Base-by-base conservation (phyloP, 345 rosid genomes). In the Murraya koenigii region DNA sequence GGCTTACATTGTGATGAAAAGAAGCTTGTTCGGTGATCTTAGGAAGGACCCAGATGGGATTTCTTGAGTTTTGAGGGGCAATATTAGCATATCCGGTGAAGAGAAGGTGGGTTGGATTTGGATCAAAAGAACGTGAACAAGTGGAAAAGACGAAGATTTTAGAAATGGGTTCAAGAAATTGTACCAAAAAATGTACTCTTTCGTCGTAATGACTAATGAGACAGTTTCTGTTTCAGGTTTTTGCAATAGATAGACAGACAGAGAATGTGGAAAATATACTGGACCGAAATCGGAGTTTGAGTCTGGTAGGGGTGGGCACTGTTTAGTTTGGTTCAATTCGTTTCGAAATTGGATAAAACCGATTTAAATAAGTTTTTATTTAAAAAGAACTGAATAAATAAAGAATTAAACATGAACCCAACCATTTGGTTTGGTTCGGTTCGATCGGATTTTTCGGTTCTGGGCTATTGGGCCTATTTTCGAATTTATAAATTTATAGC, bases 1-100 rank as follows among this genome's bases (percentile, higher is more conserved):
- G 93, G 82, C 88, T 90, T 14, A 92, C 90, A 72, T 94, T 94
- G 78, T 91, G 97, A 80, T 81, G 94, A 83, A 92, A 94, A 58
- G 90, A 71, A 94, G 90, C 86, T 94, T 92, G 87, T 80, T 86
- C 30, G 94, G 86, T 65, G 90, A 77, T 74, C 84, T 80, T 9
- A 89, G 88, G 55, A 84, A 35, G 10, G 89, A 83, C 54, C 74
- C 80, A 44, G 79, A 52, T 72, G 87, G 80, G 58, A 87, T 77
- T 54, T 80, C 77, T 71, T 85, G 88, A 75, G 90, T 87, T 71
- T 86, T 87, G 47, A 94, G 87, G 0, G 98, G 95, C 13, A 94
- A 69, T 78, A 92, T 79, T 6, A 94, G 78, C 74, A 82, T 39
- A 10, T 72, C 77, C 19, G 83, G 70, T 13, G 80, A 75, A 67